Conservation (phyloP, 164 flowering plant species). For the Houttuynia cordata region DNA sequence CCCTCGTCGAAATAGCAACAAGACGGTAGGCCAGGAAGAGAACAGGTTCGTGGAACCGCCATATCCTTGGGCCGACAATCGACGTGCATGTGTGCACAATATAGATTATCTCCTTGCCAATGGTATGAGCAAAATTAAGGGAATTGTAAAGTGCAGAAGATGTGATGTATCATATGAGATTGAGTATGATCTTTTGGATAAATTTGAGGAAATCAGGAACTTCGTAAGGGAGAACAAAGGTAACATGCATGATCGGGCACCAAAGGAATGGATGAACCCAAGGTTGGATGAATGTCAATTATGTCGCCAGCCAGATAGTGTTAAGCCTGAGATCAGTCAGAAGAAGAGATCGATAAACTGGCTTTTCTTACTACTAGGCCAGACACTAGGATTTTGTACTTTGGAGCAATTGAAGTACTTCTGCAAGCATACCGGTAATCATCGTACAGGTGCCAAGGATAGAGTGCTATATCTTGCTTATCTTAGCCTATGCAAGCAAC, state of each 20-base stretch:
- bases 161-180: not conserved
- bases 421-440: constrained; percentile 27
- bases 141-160: not conserved
- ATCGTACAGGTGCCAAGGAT: constrained; percentile 33
- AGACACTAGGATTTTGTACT: constrained; percentile 25
- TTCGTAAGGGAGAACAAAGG: not conserved
- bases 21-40: too few species aligned
- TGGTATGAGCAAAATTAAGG: not conserved
- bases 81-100: not conserved
- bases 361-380: constrained; percentile 33
- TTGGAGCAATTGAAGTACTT: constrained; percentile 28
- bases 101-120: not conserved
- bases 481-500: constrained; percentile 7
- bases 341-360: constrained; percentile 36
- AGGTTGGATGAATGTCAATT: constrained; percentile 18
- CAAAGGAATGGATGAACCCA: constrained; percentile 21
- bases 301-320: constrained; percentile 28
- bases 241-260: not conserved
- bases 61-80: not conserved
- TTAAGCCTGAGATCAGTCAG: constrained; percentile 26
- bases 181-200: not conserved
- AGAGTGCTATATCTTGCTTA: constrained; percentile 19
- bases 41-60: not conserved
- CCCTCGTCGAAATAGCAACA: too few species aligned
- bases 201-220: not conserved